Conservation (phyloP, 352 stramenopile species). For the Phytopythium aichiense region DNA sequence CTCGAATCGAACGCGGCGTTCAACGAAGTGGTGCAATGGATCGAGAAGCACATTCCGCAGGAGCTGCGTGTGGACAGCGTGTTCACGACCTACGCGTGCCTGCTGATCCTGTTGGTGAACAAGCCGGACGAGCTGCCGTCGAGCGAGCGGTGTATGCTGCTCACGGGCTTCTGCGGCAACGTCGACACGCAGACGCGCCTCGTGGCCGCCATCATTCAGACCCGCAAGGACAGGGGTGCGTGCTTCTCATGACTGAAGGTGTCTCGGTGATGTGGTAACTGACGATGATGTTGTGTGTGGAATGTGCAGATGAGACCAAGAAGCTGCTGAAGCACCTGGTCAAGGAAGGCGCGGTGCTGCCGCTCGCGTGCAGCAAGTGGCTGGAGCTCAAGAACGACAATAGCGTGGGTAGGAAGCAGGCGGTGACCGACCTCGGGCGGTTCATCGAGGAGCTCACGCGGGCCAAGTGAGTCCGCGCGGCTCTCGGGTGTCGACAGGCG, state of each 20-base stretch:
- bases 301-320: slow-evolving; percentile 55
- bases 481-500: background rate
- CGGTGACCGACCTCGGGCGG: slow-evolving; percentile 56
- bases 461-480: slow-evolving; percentile 42
- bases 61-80: slow-evolving; percentile 44
- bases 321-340: slow-evolving; percentile 61
- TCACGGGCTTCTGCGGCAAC: slow-evolving; percentile 67
- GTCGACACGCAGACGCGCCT: slow-evolving; percentile 59
- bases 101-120: slow-evolving; percentile 59
- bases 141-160: slow-evolving; percentile 54
- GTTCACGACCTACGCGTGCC: slow-evolving; percentile 57
- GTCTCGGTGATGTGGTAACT: slow-evolving; percentile 4
- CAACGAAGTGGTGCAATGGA: slow-evolving; percentile 54
- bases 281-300: slow-evolving; percentile 9
- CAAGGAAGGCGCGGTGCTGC: slow-evolving; percentile 52
- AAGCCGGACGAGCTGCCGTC: slow-evolving; percentile 56
- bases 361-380: slow-evolving; percentile 59
- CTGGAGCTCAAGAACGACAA: slow-evolving; percentile 72
- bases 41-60: slow-evolving; percentile 46
- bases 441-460: slow-evolving; percentile 71
- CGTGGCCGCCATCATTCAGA: slow-evolving; percentile 69
- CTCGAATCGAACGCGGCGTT: slow-evolving; percentile 39
- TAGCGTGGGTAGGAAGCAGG: slow-evolving; percentile 68
- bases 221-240: slow-evolving; percentile 45
- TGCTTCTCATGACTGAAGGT: slow-evolving; percentile 7